phyloP scores from a whole-genome alignment of 371 early-diverging fungal species.

The Fennellomyces sp. region DNA sequence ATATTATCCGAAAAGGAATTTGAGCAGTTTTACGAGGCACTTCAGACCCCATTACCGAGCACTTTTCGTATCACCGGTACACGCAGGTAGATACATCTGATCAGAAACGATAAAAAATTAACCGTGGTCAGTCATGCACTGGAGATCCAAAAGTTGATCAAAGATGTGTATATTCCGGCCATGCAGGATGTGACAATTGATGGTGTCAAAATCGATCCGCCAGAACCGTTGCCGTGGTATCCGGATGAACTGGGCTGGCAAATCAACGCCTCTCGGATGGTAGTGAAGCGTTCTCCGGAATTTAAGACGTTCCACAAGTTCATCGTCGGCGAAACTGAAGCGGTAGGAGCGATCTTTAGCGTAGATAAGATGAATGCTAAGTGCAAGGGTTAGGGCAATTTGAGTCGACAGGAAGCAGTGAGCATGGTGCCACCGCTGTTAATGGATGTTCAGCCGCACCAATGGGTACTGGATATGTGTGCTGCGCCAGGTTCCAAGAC shows the following conservation, averaged over 20 bases:
- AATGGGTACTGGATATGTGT: constrained; percentile 91
- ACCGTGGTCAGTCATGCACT: constrained; percentile 36
- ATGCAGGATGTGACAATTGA: constrained; percentile 65
- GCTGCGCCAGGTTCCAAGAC: constrained; percentile 94
- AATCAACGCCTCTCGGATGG: constrained; percentile 69
- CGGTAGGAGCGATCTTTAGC: too few species aligned
- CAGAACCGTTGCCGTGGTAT: constrained; percentile 85
- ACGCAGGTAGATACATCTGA: constrained; percentile 54
- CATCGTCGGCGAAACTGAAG: constrained; percentile 93
- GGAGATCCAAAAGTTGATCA: constrained; percentile 55
- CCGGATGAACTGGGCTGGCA: constrained; percentile 92
- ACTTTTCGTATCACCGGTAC: constrained; percentile 96
- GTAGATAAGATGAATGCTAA: too few species aligned
- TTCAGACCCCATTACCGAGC: constrained; percentile 79
- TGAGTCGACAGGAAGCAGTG: constrained; percentile 97
- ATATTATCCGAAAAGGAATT: constrained; percentile 87
- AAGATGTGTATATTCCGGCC: constrained; percentile 55
- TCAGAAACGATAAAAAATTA: constrained; percentile 8
- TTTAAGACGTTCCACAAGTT: constrained; percentile 88
- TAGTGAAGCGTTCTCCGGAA: constrained; percentile 74
- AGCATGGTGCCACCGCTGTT: constrained; percentile 98
- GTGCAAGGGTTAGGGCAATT: constrained; percentile 88
- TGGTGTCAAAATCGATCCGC: constrained; percentile 72
- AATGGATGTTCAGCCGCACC: constrained; percentile 90
- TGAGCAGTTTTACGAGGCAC: constrained; percentile 63